Evolutionary conservation across 805 yeast species (phyloP).

Genomic region (Ogataea paradorogensis): DNA sequence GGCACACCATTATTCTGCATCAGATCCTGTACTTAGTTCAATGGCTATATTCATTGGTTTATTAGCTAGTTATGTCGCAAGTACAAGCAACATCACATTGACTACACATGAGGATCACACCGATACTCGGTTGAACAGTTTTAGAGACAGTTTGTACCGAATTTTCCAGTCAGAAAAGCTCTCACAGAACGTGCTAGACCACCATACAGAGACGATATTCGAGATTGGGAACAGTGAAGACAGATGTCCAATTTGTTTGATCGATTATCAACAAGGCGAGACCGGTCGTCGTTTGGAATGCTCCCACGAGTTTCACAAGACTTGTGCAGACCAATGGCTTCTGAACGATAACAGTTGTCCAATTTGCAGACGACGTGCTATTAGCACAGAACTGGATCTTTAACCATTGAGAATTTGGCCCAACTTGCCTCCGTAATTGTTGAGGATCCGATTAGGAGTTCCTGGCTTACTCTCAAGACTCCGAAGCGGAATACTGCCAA

Average conservation of each 20-base stretch:
- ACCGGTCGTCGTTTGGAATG: constrained; percentile 46
- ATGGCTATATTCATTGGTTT: constrained; percentile 32
- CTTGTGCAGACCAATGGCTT: constrained; percentile 60
- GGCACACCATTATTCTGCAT: constrained; percentile 49
- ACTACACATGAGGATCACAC: constrained; percentile 6
- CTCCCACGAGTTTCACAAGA: constrained; percentile 50
- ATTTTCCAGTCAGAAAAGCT: constrained; percentile 20
- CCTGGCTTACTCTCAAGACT: constrained; percentile 11
- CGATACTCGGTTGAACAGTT: constrained; percentile 20
- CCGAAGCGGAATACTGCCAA: constrained; percentile 11
- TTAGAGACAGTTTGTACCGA: constrained; percentile 23
- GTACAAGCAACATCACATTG: constrained; percentile 12
- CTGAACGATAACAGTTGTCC: constrained; percentile 54
- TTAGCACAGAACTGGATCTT: constrained; percentile 7
- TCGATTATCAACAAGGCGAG: constrained; percentile 47
- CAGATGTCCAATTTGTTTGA: constrained; percentile 51
- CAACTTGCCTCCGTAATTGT: constrained; percentile 22
- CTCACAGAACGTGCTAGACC: constrained; percentile 18
- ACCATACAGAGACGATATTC: constrained; percentile 17
- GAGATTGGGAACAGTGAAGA: constrained; percentile 29
- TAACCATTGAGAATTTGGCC: constrained; percentile 15
- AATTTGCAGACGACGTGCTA: constrained; percentile 48
- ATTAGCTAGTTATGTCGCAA: constrained; percentile 23
- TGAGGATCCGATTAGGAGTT: constrained; percentile 24
- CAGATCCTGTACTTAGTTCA: constrained; percentile 42